Percentiles rank a stretch among this genome's conserved stretches.
Evolutionary conservation across 2,329 filamentous ascomycete species (phyloP).

Genomic region (Ophiostoma quercus): DNA sequence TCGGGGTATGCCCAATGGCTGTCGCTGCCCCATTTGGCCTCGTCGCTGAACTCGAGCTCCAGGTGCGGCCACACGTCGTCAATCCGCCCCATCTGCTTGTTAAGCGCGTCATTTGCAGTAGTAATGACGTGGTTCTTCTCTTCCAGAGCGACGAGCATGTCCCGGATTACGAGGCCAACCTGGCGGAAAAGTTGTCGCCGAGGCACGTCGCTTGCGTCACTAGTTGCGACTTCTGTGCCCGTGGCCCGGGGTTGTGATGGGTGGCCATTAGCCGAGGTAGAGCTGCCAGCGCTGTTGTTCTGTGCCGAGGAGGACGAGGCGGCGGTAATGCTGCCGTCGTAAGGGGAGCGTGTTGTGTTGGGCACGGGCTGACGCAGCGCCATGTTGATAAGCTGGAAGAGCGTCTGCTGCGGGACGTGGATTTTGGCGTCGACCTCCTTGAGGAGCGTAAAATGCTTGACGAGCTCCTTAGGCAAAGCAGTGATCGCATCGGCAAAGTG

Average conservation of each 20-base stretch:
- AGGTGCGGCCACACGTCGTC: conserved; percentile 84
- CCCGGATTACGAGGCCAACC: conserved; percentile 70
- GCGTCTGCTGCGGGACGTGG: conserved; percentile 75
- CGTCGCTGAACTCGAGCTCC: conserved; percentile 84
- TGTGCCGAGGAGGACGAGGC: background rate
- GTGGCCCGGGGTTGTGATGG: background rate
- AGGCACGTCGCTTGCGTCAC: conserved; percentile 54
- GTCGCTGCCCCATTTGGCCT: conserved; percentile 85
- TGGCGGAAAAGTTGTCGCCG: conserved; percentile 72
- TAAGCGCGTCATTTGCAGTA: conserved; percentile 83
- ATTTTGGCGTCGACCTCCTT: conserved; percentile 98
- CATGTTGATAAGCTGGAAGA: conserved; percentile 68
- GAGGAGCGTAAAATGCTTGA: conserved; percentile 88
- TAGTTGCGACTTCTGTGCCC: conserved; percentile 30
- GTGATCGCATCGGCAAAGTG: conserved; percentile 88
- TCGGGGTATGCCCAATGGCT: conserved; percentile 95
- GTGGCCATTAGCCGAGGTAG: background rate
- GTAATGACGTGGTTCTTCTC: conserved; percentile 97
- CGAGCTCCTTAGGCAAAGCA: conserved; percentile 88
- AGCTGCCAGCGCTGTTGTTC: background rate
- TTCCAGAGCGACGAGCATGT: conserved; percentile 84
- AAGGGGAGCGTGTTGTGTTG: conserved; percentile 40
- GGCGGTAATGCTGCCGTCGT: conserved; percentile 39
- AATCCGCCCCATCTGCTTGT: conserved; percentile 76
- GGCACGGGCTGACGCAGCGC: conserved; percentile 51